Conservation (phyloP, 805 yeast species). For the Lachancea thermotolerans region DNA sequence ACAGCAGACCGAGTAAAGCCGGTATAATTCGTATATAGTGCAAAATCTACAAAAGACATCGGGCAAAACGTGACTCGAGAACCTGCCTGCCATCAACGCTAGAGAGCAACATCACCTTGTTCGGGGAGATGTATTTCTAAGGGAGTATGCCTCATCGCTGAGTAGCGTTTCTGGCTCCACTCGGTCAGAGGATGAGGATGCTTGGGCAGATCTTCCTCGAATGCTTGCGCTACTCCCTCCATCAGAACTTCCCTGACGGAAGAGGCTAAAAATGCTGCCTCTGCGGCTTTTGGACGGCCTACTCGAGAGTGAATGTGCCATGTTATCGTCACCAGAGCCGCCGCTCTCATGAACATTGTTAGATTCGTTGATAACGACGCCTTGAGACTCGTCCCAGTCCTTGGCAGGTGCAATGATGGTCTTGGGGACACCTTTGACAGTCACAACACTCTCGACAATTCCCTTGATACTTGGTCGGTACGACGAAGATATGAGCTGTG, state of each 20-base stretch:
- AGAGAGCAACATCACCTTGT: not conserved
- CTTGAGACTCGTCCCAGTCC: constrained; percentile 34
- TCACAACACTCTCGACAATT: constrained; percentile 75
- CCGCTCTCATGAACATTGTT: constrained; percentile 6
- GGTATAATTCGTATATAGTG: not conserved
- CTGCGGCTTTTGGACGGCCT: constrained; percentile 7
- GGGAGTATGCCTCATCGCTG: constrained; percentile 1
- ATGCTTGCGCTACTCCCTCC: constrained; percentile 6
- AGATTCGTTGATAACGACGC: constrained; percentile 8
- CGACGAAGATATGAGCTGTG: constrained; percentile 18
- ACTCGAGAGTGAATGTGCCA: not conserved
- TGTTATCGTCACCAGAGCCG: not conserved
- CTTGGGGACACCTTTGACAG: constrained; percentile 76
- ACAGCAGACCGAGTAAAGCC: not conserved
- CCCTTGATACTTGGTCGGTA: constrained; percentile 33
- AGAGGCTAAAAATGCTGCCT: constrained; percentile 7
- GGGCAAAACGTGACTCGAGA: not conserved
- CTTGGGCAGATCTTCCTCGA: constrained; percentile 2
- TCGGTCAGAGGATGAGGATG: constrained; percentile 7
- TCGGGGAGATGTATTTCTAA: not conserved
- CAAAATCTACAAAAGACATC: not conserved
- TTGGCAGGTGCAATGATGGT: constrained; percentile 70
- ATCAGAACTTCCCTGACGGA: constrained; percentile 5
- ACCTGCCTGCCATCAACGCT: not conserved
- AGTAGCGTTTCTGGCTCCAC: not conserved